A percentile compares a stretch with the other conserved stretches of the same genome.
Conservation (phyloP, 2,329 filamentous ascomycete genomes). For the Fusarium tanahbumbuense region DNA sequence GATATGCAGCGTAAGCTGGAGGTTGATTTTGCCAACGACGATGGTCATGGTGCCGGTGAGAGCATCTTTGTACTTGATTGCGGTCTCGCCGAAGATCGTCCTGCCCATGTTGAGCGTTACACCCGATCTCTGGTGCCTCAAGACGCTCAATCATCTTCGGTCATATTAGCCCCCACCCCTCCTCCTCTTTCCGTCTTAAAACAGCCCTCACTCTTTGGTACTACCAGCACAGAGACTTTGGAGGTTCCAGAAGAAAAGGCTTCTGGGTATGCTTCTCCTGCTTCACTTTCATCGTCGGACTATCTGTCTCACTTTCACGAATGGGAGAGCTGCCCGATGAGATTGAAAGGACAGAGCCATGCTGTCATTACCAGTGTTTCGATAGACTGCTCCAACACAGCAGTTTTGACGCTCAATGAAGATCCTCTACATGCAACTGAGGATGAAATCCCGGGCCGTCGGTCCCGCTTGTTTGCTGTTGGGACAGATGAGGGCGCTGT, state of each 20-base stretch:
- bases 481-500: slow-evolving; percentile 84
- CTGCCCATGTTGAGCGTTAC: slow-evolving; percentile 59
- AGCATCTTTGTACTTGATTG: slow-evolving; percentile 78
- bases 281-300: slow-evolving; percentile 36
- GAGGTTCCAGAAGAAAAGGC: slow-evolving; percentile 37
- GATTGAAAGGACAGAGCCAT: slow-evolving; percentile 68
- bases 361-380: slow-evolving; percentile 75
- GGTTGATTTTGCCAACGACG: slow-evolving; percentile 88
- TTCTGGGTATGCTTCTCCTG: slow-evolving; percentile 40
- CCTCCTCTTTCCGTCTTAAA: slow-evolving; percentile 4
- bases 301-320: slow-evolving; percentile 44
- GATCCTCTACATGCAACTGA: slow-evolving; percentile 70
- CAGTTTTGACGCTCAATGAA: slow-evolving; percentile 77
- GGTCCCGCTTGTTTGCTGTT: slow-evolving; percentile 81
- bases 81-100: slow-evolving; percentile 71
- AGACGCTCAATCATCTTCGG: slow-evolving; percentile 22
- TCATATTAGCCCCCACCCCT: slow-evolving; percentile 10
- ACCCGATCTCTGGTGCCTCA: slow-evolving; percentile 50
- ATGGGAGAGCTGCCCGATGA: slow-evolving; percentile 48
- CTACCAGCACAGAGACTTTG: slow-evolving; percentile 10
- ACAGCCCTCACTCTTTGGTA: slow-evolving; percentile 49
- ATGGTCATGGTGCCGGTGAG: slow-evolving; percentile 81
- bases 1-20: slow-evolving; percentile 89
- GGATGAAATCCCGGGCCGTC: slow-evolving; percentile 83
- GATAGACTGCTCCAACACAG: slow-evolving; percentile 79